Evolutionary conservation across 2,329 filamentous ascomycete species (phyloP).

Genomic region (Fusarium decemcellulare): DNA sequence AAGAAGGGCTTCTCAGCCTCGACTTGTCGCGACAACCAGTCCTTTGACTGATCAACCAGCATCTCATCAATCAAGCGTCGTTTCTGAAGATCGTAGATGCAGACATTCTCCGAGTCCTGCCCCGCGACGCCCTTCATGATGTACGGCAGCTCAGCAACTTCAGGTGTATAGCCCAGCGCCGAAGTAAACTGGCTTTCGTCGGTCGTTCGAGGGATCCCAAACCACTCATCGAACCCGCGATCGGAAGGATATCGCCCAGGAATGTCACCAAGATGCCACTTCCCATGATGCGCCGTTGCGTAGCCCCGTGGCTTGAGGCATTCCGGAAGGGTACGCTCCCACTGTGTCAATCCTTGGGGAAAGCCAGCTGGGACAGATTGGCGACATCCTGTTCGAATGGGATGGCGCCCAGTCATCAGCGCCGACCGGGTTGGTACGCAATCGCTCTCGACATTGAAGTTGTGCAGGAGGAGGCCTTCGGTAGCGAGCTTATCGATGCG

Average conservation of each 20-base stretch:
- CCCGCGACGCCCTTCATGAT: constrained; percentile 51
- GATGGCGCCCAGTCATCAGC: constrained; percentile 53
- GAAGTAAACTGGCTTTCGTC: constrained; percentile 55
- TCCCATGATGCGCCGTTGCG: constrained; percentile 51
- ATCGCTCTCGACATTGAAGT: constrained; percentile 56
- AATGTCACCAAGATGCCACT: constrained; percentile 55
- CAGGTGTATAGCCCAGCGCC: constrained; percentile 48
- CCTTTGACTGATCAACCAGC: constrained; percentile 49
- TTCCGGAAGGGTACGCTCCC: constrained; percentile 51
- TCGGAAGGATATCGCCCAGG: constrained; percentile 53
- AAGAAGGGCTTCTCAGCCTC: constrained; percentile 46
- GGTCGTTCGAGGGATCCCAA: constrained; percentile 53
- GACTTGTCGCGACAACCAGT: constrained; percentile 49
- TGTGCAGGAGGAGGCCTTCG: constrained; percentile 51
- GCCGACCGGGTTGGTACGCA: constrained; percentile 53
- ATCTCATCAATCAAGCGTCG: constrained; percentile 50
- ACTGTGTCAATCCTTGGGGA: constrained; percentile 50
- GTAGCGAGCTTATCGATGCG: constrained; percentile 51
- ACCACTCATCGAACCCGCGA: constrained; percentile 55
- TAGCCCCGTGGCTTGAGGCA: constrained; percentile 48
- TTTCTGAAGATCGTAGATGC: constrained; percentile 51
- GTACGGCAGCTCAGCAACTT: constrained; percentile 52
- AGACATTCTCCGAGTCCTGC: constrained; percentile 47
- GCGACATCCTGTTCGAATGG: constrained; percentile 52
- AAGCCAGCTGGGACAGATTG: constrained; percentile 53